Conservation (phyloP, 768 basidiomycete genomes). For the Boletus subparvulus region DNA sequence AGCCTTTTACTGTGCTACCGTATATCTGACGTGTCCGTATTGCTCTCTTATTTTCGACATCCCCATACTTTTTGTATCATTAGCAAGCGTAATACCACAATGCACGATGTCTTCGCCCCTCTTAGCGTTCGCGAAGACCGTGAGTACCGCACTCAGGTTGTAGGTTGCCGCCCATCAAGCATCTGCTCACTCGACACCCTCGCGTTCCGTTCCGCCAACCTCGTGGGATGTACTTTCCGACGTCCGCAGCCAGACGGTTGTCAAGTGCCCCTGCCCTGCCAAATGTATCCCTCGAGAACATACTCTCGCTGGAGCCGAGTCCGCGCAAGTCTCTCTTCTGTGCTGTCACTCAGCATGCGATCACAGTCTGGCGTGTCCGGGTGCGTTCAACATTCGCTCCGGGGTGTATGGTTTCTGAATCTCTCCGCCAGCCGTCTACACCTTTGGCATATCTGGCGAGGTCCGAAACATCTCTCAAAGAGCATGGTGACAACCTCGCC, state of each 20-base stretch:
- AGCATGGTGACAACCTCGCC: constrained; percentile 79
- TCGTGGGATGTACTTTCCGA: constrained; percentile 78
- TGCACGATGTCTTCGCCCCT: constrained; percentile 1
- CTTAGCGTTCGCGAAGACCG: not conserved
- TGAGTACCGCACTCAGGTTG: constrained; percentile 2
- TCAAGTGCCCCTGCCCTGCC: constrained; percentile 70
- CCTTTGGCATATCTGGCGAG: constrained; percentile 73
- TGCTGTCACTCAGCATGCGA: constrained; percentile 64
- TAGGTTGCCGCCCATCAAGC: not conserved
- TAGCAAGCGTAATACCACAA: constrained; percentile 30
- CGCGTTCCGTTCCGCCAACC: not conserved
- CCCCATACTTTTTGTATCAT: constrained; percentile 31
- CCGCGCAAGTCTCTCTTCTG: constrained; percentile 79
- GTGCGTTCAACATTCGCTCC: constrained; percentile 42
- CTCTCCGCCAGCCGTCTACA: constrained; percentile 56
- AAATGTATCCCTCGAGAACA: constrained; percentile 54
- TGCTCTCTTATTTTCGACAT: constrained; percentile 13
- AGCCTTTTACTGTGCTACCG: constrained; percentile 12
- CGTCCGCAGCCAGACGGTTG: constrained; percentile 71
- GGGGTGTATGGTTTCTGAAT: not conserved
- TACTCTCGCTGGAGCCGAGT: constrained; percentile 60
- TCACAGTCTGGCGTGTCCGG: constrained; percentile 81
- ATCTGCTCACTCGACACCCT: not conserved
- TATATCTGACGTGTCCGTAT: constrained; percentile 18
- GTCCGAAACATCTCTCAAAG: constrained; percentile 70